Evolutionary conservation across 352 stramenopile species (phyloP).

Genomic region (Elongisporangium anandrum): DNA sequence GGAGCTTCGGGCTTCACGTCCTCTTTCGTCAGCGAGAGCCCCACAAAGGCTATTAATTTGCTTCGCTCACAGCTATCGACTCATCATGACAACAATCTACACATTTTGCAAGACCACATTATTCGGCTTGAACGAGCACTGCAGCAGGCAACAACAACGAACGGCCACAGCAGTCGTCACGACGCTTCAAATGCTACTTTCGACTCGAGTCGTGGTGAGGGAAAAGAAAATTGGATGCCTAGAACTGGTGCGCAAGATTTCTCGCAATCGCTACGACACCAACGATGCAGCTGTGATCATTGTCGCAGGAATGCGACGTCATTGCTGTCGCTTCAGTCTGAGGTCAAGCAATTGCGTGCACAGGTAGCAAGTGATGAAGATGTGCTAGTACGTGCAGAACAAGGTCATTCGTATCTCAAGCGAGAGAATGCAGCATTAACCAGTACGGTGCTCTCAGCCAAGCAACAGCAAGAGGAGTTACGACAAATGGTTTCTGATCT

Average conservation of each 20-base stretch:
- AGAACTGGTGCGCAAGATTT: conserved; percentile 14
- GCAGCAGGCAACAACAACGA: conserved; percentile 9
- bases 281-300: conserved; percentile 34
- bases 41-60: conserved; percentile 34
- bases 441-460: conserved; percentile 31
- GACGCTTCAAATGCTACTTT: conserved; percentile 33
- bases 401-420: conserved; percentile 30
- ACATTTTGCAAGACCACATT: conserved; percentile 55
- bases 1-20: conserved; percentile 1
- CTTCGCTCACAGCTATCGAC: conserved; percentile 47
- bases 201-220: conserved; percentile 32
- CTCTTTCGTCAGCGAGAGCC: conserved; percentile 30
- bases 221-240: conserved; percentile 16
- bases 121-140: conserved; percentile 39
- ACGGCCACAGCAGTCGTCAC: conserved; percentile 6
- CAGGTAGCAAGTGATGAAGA: conserved; percentile 38
- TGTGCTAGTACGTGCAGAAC: conserved; percentile 36
- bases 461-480: conserved; percentile 55
- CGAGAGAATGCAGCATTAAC: conserved; percentile 43
- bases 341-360: conserved; percentile 40
- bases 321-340: conserved; percentile 37
- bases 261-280: conserved; percentile 17
- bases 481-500: conserved; percentile 37
- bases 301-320: conserved; percentile 29
- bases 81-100: conserved; percentile 48